These are phyloP conservation scores for Tagetes patula DNA, from an alignment of 129 eudicot species.

Conservation along the genomic window DNA sequence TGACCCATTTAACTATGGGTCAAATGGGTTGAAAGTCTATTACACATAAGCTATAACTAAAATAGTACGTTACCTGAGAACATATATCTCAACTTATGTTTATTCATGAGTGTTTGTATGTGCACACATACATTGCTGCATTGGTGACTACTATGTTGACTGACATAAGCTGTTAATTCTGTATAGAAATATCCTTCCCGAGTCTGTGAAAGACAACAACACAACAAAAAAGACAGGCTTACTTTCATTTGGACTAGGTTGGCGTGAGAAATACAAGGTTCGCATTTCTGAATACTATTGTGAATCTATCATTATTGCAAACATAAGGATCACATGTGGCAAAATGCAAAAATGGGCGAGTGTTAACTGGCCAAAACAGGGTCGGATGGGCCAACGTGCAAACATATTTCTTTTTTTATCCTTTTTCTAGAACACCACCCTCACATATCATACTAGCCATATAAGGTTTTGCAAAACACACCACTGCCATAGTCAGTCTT, in stretches of 20 bases:
- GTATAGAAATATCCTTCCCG: constrained; percentile 41
- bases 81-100: neutral
- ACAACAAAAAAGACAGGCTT: constrained; percentile 51
- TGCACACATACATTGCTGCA: constrained; percentile 17
- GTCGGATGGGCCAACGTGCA: neutral
- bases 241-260: constrained; percentile 84
- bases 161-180: constrained; percentile 12
- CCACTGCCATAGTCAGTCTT: neutral
- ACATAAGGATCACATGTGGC: constrained; percentile 7
- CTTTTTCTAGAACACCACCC: constrained; percentile 4
- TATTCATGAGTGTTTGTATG: constrained; percentile 2
- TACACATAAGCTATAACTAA: neutral
- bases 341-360: neutral
- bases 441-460: neutral
- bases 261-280: constrained; percentile 93
- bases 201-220: constrained; percentile 40
- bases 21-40: neutral
- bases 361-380: neutral
- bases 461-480: neutral
- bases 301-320: neutral
- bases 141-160: neutral
- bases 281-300: neutral
- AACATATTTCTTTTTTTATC: neutral
- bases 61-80: neutral
- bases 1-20: neutral